Evolutionary conservation across 1,284 basidiomycete genomes (phyloP), one percentile per base, ranked within the genome.

Genomic region (Pascua guehoae): DNA sequence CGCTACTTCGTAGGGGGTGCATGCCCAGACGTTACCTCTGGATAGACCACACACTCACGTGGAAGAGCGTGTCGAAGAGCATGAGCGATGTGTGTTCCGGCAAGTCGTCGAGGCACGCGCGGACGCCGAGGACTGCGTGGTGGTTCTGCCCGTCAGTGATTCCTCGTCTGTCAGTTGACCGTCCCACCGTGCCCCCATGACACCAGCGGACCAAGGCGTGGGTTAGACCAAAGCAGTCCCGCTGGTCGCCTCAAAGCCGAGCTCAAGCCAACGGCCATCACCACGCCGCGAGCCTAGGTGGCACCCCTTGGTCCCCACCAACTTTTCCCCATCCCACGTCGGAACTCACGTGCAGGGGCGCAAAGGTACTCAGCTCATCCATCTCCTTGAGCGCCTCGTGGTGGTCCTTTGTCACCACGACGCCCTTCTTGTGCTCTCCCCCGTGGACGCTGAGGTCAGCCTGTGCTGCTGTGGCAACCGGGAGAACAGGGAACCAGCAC

Each of bases 61-160:
- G 91, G 77, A 93, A 93, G 7, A 88, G 81, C 0, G 89, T 90
- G 73, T 93, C 91, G 71, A 93, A 94, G 67, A 78, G 70, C 37
- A 81, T 73, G 12, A 80, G 62, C 7, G 75, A 76, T 32, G 71
- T 74, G 51, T 79, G 75, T 15, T 83, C 71, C 0, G 88, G 87
- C 7, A 93, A 79, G 1, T 79, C 79, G 8, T 82, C 74, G 14
- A 88, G 79, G 66, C 85, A 87, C 1, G 83, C 74, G 54, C 73
- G 70, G 45, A 81, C 79, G 10, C 79, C 78, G 44, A 80, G 69
- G 4, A 81, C 78, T 24, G 80, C 78, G 49, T 78, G 76, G 66
- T 81, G 79, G 63, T 82, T 81, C 78, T 80, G 54, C 5, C n/a
- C 32, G 52, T 51, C 45, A 58, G 48, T 18, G 36, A 14, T 32